Base-by-base conservation (phyloP, 345 rosid species). In the Geranium rotundifolium region DNA sequence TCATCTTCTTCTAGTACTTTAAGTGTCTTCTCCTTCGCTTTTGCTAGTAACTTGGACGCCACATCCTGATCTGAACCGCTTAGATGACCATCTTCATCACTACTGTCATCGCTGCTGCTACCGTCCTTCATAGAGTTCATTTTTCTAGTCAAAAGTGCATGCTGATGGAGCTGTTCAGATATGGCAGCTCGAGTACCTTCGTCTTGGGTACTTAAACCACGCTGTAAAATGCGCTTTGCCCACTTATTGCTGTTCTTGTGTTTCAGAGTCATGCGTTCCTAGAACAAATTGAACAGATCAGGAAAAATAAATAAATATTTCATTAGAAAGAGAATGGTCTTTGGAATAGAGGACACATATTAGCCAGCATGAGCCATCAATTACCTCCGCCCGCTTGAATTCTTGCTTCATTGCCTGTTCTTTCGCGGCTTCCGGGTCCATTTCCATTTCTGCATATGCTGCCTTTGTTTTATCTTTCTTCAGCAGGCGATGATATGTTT, bases 381-480 rank as follows among this genome's bases (percentile, higher is more conserved):
- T 80, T 70, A 93, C 99, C 95, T 90, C 88, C 14, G 92, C 96
- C 56, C 97, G 83, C 72, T 76, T 76, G 65, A 63, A 67, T 77
- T 86, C 96, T 74, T 83, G 91, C 79, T 82, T 90, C 75, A 73
- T 77, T 56, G 91, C 91, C 65, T 68, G 83, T 69, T 93, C 95
- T 79, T 88, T 88, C 46, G 84, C 91, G 65, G 75, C 84, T 81
- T 90, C 96, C 39, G 95, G 89, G 75, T 90, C 91, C 88, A 86
- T 77, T 67, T 76, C 77, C 71, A 75, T 65, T 57, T 71, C 89
- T 1, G 17, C 72, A 41, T 79, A 72, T 63, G 70, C 75, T 23
- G 75, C 72, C 71, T 82, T 91, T 54, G 60, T 34, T 72, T 69
- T 81, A 70, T 86, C 91, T 75, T 84, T 90, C 71, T 84, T 90